Percentiles rank a stretch among this genome's conserved stretches.
phyloP scores from a whole-genome alignment of 768 basidiomycete species.

The Phylloporus sp. region DNA sequence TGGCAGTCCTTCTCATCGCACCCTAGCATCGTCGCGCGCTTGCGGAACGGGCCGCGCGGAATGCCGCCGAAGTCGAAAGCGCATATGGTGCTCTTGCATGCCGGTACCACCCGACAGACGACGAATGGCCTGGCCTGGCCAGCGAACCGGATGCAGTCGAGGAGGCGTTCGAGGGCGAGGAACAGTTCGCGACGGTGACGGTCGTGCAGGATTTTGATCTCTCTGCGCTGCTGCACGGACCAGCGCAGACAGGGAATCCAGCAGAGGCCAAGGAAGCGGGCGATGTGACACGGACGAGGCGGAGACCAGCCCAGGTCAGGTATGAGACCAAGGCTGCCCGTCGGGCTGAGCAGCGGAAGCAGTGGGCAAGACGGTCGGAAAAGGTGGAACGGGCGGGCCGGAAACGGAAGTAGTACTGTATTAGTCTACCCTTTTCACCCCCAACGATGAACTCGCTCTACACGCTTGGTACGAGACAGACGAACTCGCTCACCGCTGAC shows the following conservation, averaged over 20 bases:
- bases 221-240: slow-evolving; percentile 51
- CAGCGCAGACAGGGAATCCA: slow-evolving; percentile 15
- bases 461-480: slow-evolving; percentile 89
- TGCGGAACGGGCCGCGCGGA: slow-evolving; percentile 71
- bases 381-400: slow-evolving; percentile 73
- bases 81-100: slow-evolving; percentile 54
- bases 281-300: slow-evolving; percentile 16
- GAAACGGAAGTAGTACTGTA: slow-evolving; percentile 39
- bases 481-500: slow-evolving; percentile 83
- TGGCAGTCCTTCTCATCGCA: slow-evolving; percentile 12
- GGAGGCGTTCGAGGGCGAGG: slow-evolving; percentile 78
- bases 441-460: slow-evolving; percentile 90
- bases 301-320: slow-evolving; percentile 36
- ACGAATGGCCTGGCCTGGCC: slow-evolving; percentile 47
- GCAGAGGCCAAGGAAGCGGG: slow-evolving; percentile 14
- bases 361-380: slow-evolving; percentile 59
- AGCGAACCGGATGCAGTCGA: slow-evolving; percentile 40
- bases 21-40: slow-evolving; percentile 72
- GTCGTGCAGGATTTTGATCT: slow-evolving; percentile 91
- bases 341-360: slow-evolving; percentile 57
- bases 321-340: slow-evolving; percentile 73
- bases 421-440: background rate
- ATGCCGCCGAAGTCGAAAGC: slow-evolving; percentile 72
- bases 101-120: slow-evolving; percentile 11
- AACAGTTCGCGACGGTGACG: slow-evolving; percentile 84